Evolutionary conservation across 306 rosid genomes (phyloP).

Genomic region (Purshia tridentata): DNA sequence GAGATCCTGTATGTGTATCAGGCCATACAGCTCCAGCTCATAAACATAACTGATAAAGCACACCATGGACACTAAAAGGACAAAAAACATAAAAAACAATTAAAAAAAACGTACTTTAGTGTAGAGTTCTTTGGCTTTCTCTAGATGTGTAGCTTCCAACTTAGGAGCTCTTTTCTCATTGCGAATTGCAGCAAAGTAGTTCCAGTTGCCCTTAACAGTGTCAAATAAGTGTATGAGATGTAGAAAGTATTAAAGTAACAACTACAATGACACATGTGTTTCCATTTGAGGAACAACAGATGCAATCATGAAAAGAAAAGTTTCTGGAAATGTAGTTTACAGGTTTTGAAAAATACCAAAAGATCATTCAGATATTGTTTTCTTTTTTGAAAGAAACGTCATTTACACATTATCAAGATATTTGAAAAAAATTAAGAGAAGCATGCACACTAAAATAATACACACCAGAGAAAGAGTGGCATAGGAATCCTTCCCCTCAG

Average conservation of each 20-base stretch:
- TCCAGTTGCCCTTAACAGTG: constrained; percentile 90
- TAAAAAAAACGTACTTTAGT: constrained; percentile 50
- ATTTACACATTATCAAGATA: not conserved
- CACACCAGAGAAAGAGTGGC: constrained; percentile 88
- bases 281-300: constrained; percentile 7
- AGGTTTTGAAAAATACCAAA: constrained; percentile 7
- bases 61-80: constrained; percentile 15
- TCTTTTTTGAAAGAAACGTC: too few relatives aligned
- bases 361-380: not conserved
- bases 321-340: not conserved
- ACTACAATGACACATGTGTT: constrained; percentile 20
- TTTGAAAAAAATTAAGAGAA: constrained; percentile 25
- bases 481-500: constrained; percentile 93
- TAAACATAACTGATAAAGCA: not conserved
- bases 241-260: constrained; percentile 13
- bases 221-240: constrained; percentile 31
- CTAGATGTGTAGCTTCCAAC: constrained; percentile 98
- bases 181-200: constrained; percentile 97
- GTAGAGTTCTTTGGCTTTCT: constrained; percentile 94
- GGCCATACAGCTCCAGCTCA: not conserved
- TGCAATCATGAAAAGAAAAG: not conserved
- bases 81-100: constrained; percentile 16
- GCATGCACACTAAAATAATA: constrained; percentile 26
- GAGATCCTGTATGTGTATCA: not conserved
- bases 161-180: constrained; percentile 97